Conservation (phyloP, 495 filamentous ascomycete genomes). For the Aspergillus panamensis region DNA sequence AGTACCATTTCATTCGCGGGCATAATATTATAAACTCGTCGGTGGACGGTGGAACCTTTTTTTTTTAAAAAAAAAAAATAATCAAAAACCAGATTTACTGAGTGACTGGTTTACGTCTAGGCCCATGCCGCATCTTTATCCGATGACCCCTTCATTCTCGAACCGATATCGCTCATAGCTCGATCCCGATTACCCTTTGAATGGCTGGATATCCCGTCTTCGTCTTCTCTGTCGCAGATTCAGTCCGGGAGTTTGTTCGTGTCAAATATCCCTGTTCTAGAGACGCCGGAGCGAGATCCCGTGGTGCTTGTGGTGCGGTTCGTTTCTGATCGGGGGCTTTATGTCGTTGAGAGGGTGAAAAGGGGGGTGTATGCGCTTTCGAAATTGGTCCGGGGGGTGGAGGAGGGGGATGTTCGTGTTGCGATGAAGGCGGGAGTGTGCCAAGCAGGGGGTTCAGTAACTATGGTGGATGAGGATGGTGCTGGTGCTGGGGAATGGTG, state of each 20-base stretch:
- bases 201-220: constrained; percentile 56
- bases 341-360: constrained; percentile 69
- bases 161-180: constrained; percentile 58
- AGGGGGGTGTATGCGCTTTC: constrained; percentile 66
- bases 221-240: constrained; percentile 51
- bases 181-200: constrained; percentile 58
- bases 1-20: no score
- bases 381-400: constrained; percentile 63
- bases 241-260: constrained; percentile 53
- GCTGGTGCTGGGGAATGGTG: constrained; percentile 32
- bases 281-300: constrained; percentile 42
- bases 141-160: constrained; percentile 55
- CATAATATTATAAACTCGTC: neutral
- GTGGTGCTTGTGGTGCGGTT: constrained; percentile 64
- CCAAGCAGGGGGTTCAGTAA: constrained; percentile 28
- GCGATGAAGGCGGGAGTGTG: constrained; percentile 36
- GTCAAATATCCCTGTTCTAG: constrained; percentile 59
- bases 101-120: constrained; percentile 33
- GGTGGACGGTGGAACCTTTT: neutral
- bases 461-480: neutral
- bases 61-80: no score
- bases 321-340: constrained; percentile 55
- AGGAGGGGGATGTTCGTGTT: constrained; percentile 35
- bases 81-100: no score
- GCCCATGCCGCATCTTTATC: constrained; percentile 55